Percentiles rank a stretch among this genome's conserved stretches.
phyloP scores from a whole-genome alignment of 2,329 filamentous ascomycete species.

The Achaetomium macrosporum region DNA sequence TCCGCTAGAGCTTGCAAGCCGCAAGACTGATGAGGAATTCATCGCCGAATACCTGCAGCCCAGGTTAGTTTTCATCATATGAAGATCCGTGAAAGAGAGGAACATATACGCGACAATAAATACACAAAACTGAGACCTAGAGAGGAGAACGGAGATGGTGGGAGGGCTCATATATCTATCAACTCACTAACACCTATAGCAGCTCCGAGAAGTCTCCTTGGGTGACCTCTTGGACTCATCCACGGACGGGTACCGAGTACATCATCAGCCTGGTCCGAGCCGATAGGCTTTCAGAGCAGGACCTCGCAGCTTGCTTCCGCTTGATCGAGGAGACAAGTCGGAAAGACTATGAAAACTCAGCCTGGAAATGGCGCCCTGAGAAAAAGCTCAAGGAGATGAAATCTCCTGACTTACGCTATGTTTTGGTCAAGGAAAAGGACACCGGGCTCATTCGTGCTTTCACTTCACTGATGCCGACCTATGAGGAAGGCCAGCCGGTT shows the following conservation, averaged over 20 bases:
- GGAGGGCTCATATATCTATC: not conserved
- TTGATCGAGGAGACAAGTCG: conserved; percentile 60
- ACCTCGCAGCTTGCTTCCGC: conserved; percentile 48
- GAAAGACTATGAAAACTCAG: conserved; percentile 57
- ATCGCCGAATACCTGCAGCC: conserved; percentile 42
- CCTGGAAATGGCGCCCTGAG: conserved; percentile 55
- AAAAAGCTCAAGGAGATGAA: conserved; percentile 64
- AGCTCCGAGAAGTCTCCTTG: conserved; percentile 19
- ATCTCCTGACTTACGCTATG: conserved; percentile 60
- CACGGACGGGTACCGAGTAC: conserved; percentile 37
- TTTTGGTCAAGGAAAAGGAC: conserved; percentile 47
- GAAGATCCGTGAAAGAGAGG: not conserved
- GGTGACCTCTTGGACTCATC: conserved; percentile 45
- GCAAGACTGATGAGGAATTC: conserved; percentile 43
- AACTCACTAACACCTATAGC: not conserved
- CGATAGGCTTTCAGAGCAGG: conserved; percentile 34
- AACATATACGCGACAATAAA: not conserved
- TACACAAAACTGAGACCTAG: not conserved
- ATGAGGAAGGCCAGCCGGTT: conserved; percentile 59
- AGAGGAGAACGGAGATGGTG: not conserved
- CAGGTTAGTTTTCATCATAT: conserved; percentile 21
- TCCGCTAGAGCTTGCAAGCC: conserved; percentile 44
- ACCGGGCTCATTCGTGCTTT: conserved; percentile 44
- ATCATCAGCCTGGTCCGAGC: conserved; percentile 39
- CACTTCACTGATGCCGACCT: conserved; percentile 65